These are phyloP conservation scores for Kwoniella dendrophila DNA, from an alignment of 768 basidiomycete species.

Conservation along the genomic window DNA sequence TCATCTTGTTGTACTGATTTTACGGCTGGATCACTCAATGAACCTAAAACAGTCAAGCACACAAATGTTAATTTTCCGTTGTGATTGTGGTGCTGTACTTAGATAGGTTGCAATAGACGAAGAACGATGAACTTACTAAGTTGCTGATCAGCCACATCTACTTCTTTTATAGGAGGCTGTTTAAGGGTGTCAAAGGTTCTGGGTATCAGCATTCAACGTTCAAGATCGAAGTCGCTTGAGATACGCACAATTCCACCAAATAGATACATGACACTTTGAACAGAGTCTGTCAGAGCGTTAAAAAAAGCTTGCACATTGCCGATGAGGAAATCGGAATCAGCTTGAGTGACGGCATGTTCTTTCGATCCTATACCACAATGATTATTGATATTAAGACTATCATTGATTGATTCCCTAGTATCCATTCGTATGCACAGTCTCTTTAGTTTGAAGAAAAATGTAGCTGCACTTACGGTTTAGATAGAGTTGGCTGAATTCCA, in stretches of 20 bases:
- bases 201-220: background rate
- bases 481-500: slow-evolving; percentile 59
- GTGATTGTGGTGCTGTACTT: too few relatives aligned
- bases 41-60: slow-evolving; percentile 18
- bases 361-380: slow-evolving; percentile 59
- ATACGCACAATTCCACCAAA: slow-evolving; percentile 1
- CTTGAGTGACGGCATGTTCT: slow-evolving; percentile 58
- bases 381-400: slow-evolving; percentile 50
- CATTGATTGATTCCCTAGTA: background rate
- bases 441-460: background rate
- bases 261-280: slow-evolving; percentile 37
- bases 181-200: slow-evolving; percentile 29
- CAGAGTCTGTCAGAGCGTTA: slow-evolving; percentile 61
- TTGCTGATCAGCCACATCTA: background rate
- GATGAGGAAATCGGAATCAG: slow-evolving; percentile 61
- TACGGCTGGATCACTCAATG: background rate
- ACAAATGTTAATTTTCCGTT: slow-evolving; percentile 4
- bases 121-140: slow-evolving; percentile 44
- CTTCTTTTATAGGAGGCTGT: slow-evolving; percentile 60
- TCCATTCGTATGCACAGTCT: too few relatives aligned
- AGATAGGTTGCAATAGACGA: slow-evolving; percentile 43
- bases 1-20: slow-evolving; percentile 49
- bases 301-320: slow-evolving; percentile 59
- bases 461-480: slow-evolving; percentile 59
- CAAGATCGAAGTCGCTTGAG: background rate